Evolutionary conservation across 2,329 filamentous ascomycete species (phyloP).

Genomic region (Pseudogymnoascus sp.): DNA sequence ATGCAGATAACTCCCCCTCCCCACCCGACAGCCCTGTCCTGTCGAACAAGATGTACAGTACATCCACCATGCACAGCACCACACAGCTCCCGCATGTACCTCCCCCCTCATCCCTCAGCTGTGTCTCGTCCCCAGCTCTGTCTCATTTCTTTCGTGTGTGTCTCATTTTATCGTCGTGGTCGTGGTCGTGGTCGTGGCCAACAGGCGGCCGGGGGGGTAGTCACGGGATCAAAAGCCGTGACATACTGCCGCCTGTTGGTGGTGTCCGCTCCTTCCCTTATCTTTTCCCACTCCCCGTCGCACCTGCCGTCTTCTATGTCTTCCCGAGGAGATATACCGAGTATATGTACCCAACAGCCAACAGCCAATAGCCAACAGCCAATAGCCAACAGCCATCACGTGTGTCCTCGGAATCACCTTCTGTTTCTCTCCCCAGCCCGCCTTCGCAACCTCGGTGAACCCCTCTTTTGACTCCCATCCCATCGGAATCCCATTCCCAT

Average conservation of each 20-base stretch:
- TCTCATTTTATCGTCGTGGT: neutral
- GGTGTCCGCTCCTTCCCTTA: neutral
- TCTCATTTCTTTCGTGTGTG: neutral
- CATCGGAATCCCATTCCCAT: no score
- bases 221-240: neutral
- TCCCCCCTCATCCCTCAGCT: neutral
- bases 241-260: neutral
- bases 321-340: neutral
- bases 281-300: neutral
- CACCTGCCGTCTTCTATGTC: neutral
- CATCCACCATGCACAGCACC: neutral
- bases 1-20: neutral
- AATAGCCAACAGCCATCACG: neutral
- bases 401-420: neutral
- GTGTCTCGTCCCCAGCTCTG: neutral
- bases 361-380: neutral
- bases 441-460: neutral
- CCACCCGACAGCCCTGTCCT: neutral
- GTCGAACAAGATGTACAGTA: neutral
- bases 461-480: neutral
- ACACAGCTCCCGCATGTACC: neutral
- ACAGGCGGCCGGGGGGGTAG: neutral
- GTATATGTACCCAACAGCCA: no score
- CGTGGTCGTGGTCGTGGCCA: no score
- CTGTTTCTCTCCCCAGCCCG: neutral